phyloP scores from a whole-genome alignment of 2,329 filamentous ascomycete genomes.

The Colletotrichum sp. region DNA sequence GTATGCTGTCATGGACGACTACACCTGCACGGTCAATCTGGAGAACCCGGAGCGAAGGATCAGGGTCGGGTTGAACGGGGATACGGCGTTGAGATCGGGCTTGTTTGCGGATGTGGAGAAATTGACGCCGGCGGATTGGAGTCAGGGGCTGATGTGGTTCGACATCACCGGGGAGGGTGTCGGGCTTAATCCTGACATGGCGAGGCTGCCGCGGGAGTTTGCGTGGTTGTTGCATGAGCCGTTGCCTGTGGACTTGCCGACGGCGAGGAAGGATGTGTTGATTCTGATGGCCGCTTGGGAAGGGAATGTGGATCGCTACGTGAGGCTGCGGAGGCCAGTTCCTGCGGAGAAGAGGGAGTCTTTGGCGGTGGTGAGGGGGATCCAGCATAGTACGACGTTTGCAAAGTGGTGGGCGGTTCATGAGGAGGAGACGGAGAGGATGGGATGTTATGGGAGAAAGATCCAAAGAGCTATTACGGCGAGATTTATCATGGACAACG shows the following conservation, averaged over 20 bases:
- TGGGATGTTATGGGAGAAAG: background rate
- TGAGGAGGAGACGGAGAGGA: background rate
- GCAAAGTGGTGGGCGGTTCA: constrained; percentile 34
- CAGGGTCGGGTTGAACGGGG: background rate
- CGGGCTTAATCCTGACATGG: background rate
- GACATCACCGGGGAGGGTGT: background rate
- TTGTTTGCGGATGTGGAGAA: background rate
- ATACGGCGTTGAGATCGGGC: background rate
- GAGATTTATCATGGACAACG: constrained; percentile 33
- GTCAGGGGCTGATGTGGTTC: background rate
- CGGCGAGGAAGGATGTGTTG: background rate
- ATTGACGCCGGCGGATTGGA: background rate
- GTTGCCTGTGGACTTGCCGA: background rate
- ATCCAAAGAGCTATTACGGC: constrained; percentile 21
- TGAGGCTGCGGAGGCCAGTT: background rate
- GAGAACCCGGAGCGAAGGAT: background rate
- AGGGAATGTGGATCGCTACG: background rate
- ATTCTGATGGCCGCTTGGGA: background rate
- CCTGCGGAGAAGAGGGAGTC: background rate
- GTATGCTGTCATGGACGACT: constrained; percentile 43
- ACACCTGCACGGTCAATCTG: constrained; percentile 17
- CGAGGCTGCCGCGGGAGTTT: background rate
- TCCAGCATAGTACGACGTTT: constrained; percentile 41
- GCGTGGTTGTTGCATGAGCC: background rate
- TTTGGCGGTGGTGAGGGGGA: constrained; percentile 27